phyloP scores from a whole-genome alignment of 2,329 filamentous ascomycete species.

The Amylocarpus encephaloides region DNA sequence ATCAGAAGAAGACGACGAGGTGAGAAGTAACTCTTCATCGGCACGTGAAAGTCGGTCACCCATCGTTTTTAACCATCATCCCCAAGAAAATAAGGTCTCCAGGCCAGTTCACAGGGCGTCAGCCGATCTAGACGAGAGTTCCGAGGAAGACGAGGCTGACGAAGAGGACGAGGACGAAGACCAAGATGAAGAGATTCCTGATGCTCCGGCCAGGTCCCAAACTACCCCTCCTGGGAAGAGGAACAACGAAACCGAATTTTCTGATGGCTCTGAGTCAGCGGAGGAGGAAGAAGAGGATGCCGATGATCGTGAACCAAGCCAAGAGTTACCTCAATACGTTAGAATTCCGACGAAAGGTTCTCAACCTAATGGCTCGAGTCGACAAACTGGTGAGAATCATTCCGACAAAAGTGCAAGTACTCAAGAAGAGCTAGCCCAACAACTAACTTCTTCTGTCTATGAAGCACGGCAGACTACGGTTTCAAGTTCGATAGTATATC shows the following conservation, averaged over 20 bases:
- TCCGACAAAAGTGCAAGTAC: slow-evolving; percentile 17
- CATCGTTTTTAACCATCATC: neutral
- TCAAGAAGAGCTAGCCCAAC: slow-evolving; percentile 26
- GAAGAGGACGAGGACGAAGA: slow-evolving; percentile 11
- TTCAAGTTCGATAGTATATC: slow-evolving; percentile 7
- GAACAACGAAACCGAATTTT: neutral
- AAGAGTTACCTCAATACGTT: slow-evolving; percentile 4
- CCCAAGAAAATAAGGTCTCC: neutral
- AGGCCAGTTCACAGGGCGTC: neutral
- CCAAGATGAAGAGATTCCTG: slow-evolving; percentile 1
- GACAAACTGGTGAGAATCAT: slow-evolving; percentile 17
- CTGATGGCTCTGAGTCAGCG: no score
- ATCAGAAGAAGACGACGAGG: no score
- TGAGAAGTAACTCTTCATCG: neutral
- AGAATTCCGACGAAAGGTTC: neutral
- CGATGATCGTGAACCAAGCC: slow-evolving; percentile 16
- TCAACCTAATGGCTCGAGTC: slow-evolving; percentile 5
- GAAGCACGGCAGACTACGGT: slow-evolving; percentile 15
- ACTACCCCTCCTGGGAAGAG: neutral
- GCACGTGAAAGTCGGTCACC: neutral
- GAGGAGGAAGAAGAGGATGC: slow-evolving; percentile 7
- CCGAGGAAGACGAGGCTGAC: slow-evolving; percentile 11
- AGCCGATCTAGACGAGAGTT: neutral
- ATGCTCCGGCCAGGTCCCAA: neutral
- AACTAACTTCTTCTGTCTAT: slow-evolving; percentile 28